Conservation (phyloP, 169 alveolate genomes). For the Nephromyces sp. region DNA sequence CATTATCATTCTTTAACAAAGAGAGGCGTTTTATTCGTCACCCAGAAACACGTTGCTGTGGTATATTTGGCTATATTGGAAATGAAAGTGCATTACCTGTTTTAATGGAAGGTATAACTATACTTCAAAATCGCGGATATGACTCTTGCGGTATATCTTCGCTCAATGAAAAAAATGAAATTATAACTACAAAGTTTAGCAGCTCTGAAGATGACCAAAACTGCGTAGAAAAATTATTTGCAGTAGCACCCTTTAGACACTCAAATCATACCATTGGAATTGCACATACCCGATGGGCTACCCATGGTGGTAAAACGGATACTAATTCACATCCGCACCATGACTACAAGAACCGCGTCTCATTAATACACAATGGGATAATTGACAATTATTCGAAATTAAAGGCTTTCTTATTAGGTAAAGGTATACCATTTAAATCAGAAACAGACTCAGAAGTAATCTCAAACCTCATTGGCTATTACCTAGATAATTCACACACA, state of each 20-base stretch:
- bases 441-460: conserved; percentile 94
- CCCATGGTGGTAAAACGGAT: conserved; percentile 92
- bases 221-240: conserved; percentile 15
- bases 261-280: conserved; percentile 70
- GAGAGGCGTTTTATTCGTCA: background rate
- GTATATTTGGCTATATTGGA: conserved; percentile 72
- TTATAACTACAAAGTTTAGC: conserved; percentile 63
- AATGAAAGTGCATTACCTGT: conserved; percentile 51
- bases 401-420: conserved; percentile 45
- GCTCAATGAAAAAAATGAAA: conserved; percentile 41
- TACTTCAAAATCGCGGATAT: conserved; percentile 76
- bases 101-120: conserved; percentile 57
- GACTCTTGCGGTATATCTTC: conserved; percentile 85
- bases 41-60: conserved; percentile 45
- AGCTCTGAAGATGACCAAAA: conserved; percentile 25
- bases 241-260: conserved; percentile 10
- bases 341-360: conserved; percentile 73
- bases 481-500: conserved; percentile 50
- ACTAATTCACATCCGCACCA: conserved; percentile 94
- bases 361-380: conserved; percentile 92
- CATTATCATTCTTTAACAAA: background rate
- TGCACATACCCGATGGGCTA: conserved; percentile 99
- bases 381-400: conserved; percentile 70
- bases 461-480: conserved; percentile 81
- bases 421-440: conserved; percentile 59